These are phyloP conservation scores for Linum usitatissimum DNA, from an alignment of 345 rosid species.

Conservation along the genomic window DNA sequence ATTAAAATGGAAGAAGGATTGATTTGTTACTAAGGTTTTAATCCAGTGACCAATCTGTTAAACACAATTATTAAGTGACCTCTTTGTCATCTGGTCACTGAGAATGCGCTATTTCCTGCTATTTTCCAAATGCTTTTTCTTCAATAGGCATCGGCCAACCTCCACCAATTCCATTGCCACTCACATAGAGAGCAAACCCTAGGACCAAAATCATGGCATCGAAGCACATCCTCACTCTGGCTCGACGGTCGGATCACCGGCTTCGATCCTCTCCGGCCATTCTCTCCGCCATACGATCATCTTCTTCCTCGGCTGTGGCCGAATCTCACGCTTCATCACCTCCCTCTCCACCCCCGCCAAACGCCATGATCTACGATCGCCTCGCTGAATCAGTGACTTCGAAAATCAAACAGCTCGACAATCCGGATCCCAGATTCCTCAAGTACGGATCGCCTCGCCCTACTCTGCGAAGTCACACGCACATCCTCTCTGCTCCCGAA, in stretches of 20 bases:
- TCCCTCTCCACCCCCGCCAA: conserved; percentile 46
- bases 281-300: conserved; percentile 23
- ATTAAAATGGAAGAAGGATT: too few relatives aligned
- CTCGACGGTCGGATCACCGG: conserved; percentile 49
- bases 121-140: too few relatives aligned
- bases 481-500: conserved; percentile 77
- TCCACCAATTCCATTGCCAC: too few relatives aligned
- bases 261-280: conserved; percentile 9
- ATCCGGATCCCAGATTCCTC: too few relatives aligned
- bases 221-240: conserved; percentile 34
- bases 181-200: not conserved
- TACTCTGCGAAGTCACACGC: conserved; percentile 45
- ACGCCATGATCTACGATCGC: conserved; percentile 71
- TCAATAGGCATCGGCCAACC: too few relatives aligned
- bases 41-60: too few relatives aligned
- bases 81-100: too few relatives aligned
- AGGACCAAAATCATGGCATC: conserved; percentile 9
- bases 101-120: too few relatives aligned
- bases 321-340: too few relatives aligned
- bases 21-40: too few relatives aligned
- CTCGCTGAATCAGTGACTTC: conserved; percentile 50
- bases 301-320: conserved; percentile 34
- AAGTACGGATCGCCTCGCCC: conserved; percentile 89
- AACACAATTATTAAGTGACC: too few relatives aligned
- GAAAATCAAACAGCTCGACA: conserved; percentile 58